A percentile compares a stretch with the other conserved stretches of the same genome.
Evolutionary conservation across 768 basidiomycete genomes (phyloP).

Genomic region (Wakefieldia striispora): DNA sequence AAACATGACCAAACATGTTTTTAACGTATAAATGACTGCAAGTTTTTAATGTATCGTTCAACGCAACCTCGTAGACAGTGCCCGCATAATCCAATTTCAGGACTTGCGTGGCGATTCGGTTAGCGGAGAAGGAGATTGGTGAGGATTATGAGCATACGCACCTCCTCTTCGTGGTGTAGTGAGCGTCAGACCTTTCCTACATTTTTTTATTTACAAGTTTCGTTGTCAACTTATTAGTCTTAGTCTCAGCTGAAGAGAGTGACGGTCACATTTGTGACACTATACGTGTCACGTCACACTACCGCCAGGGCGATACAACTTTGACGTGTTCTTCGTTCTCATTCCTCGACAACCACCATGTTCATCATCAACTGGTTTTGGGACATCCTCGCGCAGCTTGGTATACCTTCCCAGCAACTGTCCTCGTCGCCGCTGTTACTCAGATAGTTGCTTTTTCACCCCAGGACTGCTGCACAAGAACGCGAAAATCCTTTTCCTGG

Average conservation of each 20-base stretch:
- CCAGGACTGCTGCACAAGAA: constrained; percentile 93
- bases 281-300: constrained; percentile 22
- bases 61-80: constrained; percentile 75
- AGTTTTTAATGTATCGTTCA: constrained; percentile 2
- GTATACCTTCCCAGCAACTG: constrained; percentile 43
- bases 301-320: background rate
- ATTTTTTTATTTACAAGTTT: constrained; percentile 17
- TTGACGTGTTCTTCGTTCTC: constrained; percentile 23
- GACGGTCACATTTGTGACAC: constrained; percentile 8
- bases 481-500: constrained; percentile 99
- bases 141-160: constrained; percentile 62
- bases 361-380: constrained; percentile 95
- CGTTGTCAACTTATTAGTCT: too few species aligned
- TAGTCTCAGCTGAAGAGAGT: background rate
- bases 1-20: constrained; percentile 30
- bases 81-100: constrained; percentile 49
- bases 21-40: constrained; percentile 10
- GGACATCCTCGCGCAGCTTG: constrained; percentile 92
- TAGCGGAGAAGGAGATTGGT: constrained; percentile 57
- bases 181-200: constrained; percentile 71
- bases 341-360: constrained; percentile 44
- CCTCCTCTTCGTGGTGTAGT: constrained; percentile 44
- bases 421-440: background rate
- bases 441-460: background rate
- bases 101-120: constrained; percentile 66